A percentile compares a stretch with the other conserved stretches of the same genome.
Conservation (phyloP, 352 stramenopile species). For the Phytophthora nicotianae region DNA sequence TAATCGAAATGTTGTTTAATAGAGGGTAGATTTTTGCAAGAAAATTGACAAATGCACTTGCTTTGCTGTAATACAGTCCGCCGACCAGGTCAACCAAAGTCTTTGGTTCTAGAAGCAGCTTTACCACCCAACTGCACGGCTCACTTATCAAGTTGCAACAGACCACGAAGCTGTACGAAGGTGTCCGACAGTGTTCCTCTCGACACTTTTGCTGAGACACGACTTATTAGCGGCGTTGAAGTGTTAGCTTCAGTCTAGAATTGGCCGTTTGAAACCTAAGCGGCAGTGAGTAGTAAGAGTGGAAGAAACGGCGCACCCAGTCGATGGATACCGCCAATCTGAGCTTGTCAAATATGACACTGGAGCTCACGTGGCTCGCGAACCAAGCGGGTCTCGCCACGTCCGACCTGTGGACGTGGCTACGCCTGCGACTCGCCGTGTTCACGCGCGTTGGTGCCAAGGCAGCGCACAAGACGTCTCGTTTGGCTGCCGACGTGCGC, state of each 20-base stretch:
- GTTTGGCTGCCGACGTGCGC: constrained; percentile 18
- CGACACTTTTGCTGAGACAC: constrained; percentile 1
- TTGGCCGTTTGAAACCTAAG: constrained; percentile 8
- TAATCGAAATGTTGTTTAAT: neutral
- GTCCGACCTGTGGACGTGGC: constrained; percentile 27
- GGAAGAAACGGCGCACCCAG: neutral
- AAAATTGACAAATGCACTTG: neutral
- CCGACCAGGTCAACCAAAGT: constrained; percentile 1
- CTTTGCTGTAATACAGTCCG: neutral
- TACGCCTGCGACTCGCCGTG: constrained; percentile 11
- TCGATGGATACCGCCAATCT: constrained; percentile 2
- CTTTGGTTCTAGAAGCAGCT: neutral
- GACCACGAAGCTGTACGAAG: neutral
- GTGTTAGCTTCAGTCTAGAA: constrained; percentile 11
- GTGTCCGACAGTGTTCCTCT: neutral
- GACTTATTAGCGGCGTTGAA: constrained; percentile 10
- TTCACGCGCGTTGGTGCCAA: constrained; percentile 25
- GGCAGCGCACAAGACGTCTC: constrained; percentile 26
- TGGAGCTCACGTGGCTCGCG: constrained; percentile 21
- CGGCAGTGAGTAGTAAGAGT: neutral
- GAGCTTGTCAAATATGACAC: constrained; percentile 8
- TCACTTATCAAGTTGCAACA: neutral
- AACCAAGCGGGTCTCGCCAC: constrained; percentile 1
- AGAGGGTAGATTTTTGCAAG: neutral
- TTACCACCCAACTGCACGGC: neutral